phyloP scores from a whole-genome alignment of 176 grass and related monocot genomes.

The Elymus sibiricus region DNA sequence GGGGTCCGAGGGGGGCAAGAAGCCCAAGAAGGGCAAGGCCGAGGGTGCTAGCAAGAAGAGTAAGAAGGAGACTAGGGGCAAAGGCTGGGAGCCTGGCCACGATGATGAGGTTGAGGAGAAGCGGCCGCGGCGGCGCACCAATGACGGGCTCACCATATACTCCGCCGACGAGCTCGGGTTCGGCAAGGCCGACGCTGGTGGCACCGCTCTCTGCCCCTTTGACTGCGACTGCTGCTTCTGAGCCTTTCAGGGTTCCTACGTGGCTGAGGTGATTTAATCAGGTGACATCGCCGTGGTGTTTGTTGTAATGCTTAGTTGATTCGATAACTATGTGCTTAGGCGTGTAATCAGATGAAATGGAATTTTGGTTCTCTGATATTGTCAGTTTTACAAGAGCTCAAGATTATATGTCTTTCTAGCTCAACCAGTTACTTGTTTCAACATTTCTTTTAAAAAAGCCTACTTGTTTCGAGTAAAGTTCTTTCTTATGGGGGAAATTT shows the following conservation, averaged over 20 bases:
- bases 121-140: constrained; percentile 46
- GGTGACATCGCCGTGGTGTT: neutral
- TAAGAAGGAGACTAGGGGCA: constrained; percentile 36
- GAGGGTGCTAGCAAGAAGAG: constrained; percentile 25
- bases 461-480: neutral
- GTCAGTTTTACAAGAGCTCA: neutral
- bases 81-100: neutral
- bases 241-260: neutral
- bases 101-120: constrained; percentile 48
- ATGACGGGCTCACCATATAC: constrained; percentile 67
- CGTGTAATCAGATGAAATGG: constrained; percentile 27
- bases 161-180: constrained; percentile 69
- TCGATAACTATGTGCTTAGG: neutral
- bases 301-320: neutral
- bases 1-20: neutral
- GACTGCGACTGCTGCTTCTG: constrained; percentile 85
- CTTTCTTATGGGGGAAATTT: too few relatives aligned
- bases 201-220: constrained; percentile 66
- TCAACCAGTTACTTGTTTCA: neutral
- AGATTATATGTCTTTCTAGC: neutral
- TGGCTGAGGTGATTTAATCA: constrained; percentile 10
- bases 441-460: too few relatives aligned
- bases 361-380: constrained; percentile 26
- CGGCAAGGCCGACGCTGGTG: constrained; percentile 54
- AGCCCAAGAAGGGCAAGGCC: constrained; percentile 16